Base-by-base conservation (phyloP, 1,139 yeast species). In the Yamadazyma blattariae region DNA sequence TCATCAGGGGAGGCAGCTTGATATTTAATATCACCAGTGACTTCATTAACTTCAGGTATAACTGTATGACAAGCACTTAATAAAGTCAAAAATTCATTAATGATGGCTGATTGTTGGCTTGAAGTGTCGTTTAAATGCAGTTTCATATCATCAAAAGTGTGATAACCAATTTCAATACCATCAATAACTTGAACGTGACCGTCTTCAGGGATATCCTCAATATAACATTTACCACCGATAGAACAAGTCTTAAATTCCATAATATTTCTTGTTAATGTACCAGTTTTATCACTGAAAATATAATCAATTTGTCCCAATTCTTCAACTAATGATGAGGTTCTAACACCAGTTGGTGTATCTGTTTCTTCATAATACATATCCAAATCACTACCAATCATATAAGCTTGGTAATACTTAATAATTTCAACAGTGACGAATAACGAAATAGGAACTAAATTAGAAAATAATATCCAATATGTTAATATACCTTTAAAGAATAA, bases 1-100 rank as follows among this genome's bases (percentile, higher is more conserved):
- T 94, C 98, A 63, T 94, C 99, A 1, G 98, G 98, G 2, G 97
- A 90, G 0, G 98, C 97, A 1, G 99, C 98, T 62, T 94, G 98
- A 55, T 94, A 94, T 56, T 87, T 90, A 46, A 92, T 82, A 1
- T 68, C 52, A 0, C 85, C 85, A 35, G 76, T 74, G 1, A 54
- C 50, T 2, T 72, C 81, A 40, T 73, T 74, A 13, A 75, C 70
- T 57, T 94, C 98, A 0, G 98, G 98, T 44, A 94, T 94, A 31
- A 94, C 99, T 0, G 99, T 94, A 54, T 94, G 99, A 57, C 98
- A 94, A 0, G 96, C 83, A 35, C 97, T 87, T 39, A 94, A 67
- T 36, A 90, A 67, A 0, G 92, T 83, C 46, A 94, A 74, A 48
- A 94, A 90, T 50, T 84, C 90, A 49, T 86, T 82, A 39, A 90